Conservation (phyloP, 305 asterid genomes). For the Fraxinus latifolia region DNA sequence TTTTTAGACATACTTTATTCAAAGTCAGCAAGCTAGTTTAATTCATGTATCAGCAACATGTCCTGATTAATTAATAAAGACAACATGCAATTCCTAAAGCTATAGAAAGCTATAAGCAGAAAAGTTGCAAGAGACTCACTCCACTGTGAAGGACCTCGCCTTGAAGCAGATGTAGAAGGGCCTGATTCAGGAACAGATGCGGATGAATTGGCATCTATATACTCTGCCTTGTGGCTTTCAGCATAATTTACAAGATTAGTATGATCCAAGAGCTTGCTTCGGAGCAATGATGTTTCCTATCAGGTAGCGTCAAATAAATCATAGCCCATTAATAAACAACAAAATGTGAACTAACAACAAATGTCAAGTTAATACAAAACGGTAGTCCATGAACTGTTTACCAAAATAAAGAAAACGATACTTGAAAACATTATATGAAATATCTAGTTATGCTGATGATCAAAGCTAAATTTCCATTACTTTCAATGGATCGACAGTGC, state of each 20-base stretch:
- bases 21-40: constrained; percentile 8
- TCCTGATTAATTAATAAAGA: constrained; percentile 8
- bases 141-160: constrained; percentile 58
- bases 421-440: background rate
- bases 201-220: constrained; percentile 49
- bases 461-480: background rate
- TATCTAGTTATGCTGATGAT: background rate
- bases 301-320: constrained; percentile 15
- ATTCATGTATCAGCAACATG: constrained; percentile 3
- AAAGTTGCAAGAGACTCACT: constrained; percentile 46
- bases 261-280: constrained; percentile 68
- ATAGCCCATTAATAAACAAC: background rate
- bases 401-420: background rate
- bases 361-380: background rate
- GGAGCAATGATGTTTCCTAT: constrained; percentile 79
- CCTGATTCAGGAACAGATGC: constrained; percentile 51
- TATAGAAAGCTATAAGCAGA: background rate
- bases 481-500: background rate
- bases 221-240: constrained; percentile 57
- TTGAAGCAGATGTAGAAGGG: constrained; percentile 67
- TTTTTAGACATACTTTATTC: background rate
- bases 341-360: constrained; percentile 2
- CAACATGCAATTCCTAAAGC: background rate
- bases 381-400: background rate
- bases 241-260: constrained; percentile 69